Percentiles rank a stretch among this genome's conserved stretches.
Evolutionary conservation across 306 rosid genomes (phyloP).

Genomic region (Inga leiocalycina): DNA sequence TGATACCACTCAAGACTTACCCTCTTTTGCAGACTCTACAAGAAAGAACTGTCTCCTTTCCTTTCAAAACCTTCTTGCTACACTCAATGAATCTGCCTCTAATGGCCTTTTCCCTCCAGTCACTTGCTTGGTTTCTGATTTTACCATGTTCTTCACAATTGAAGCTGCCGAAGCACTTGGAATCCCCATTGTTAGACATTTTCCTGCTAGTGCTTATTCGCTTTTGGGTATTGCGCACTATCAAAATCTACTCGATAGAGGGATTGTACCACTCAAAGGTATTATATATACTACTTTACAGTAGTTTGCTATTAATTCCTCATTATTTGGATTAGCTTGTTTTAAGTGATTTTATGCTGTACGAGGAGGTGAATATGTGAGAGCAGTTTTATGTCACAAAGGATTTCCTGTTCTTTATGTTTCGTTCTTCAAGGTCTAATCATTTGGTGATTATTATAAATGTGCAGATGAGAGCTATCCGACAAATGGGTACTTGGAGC

Average conservation of each 20-base stretch:
- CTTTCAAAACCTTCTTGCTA: neutral
- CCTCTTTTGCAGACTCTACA: neutral
- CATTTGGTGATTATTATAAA: too few species aligned
- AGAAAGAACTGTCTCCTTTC: neutral
- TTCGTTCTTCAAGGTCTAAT: too few species aligned
- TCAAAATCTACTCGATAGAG: neutral
- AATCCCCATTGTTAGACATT: neutral
- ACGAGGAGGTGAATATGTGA: too few species aligned
- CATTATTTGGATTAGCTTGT: too few species aligned
- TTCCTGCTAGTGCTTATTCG: neutral
- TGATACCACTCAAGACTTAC: slow-evolving; percentile 2
- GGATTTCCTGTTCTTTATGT: too few species aligned
- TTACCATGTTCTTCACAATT: neutral
- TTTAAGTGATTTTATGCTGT: too few species aligned
- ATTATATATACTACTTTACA: neutral
- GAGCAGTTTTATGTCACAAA: too few species aligned
- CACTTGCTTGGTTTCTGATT: slow-evolving; percentile 13
- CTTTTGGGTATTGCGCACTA: neutral
- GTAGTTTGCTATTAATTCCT: too few species aligned
- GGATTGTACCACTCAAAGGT: neutral
- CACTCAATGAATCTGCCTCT: slow-evolving; percentile 13
- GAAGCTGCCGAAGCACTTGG: neutral
- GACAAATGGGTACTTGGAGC: neutral
- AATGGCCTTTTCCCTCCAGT: neutral
- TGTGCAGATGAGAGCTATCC: neutral